phyloP scores from a whole-genome alignment of 116 monocot species.

The Zostera marina region DNA sequence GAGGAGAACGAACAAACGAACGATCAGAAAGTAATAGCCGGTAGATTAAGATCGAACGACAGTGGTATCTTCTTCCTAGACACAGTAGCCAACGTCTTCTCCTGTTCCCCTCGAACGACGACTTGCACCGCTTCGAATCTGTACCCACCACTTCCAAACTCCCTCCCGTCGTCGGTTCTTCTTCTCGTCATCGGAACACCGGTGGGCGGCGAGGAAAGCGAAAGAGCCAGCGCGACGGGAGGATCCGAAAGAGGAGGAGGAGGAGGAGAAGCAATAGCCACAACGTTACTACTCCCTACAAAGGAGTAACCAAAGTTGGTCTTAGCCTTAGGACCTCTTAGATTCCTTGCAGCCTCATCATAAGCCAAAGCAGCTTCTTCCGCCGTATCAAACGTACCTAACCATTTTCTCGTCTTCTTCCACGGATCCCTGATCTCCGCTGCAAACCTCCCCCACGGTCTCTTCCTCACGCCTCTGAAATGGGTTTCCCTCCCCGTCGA shows the following conservation, averaged over 20 bases:
- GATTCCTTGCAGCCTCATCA: constrained; percentile 26
- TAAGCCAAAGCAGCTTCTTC: constrained; percentile 59
- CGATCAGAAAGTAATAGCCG: constrained; percentile 7
- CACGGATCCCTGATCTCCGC: constrained; percentile 33
- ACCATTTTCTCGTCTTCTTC: constrained; percentile 50
- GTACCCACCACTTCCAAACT: background rate
- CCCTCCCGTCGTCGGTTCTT: background rate
- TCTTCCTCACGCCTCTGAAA: constrained; percentile 21
- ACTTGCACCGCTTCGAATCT: constrained; percentile 9
- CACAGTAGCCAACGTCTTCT: background rate
- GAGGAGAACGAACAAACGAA: too few species aligned
- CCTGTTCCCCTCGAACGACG: background rate
- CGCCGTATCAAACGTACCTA: constrained; percentile 82
- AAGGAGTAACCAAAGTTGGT: constrained; percentile 30
- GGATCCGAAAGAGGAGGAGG: background rate
- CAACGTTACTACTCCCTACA: background rate
- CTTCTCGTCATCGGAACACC: constrained; percentile 1
- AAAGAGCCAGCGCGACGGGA: background rate
- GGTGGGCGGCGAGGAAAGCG: background rate
- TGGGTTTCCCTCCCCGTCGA: constrained; percentile 8
- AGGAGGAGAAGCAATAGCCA: background rate
- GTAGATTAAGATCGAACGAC: constrained; percentile 15
- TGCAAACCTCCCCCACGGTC: constrained; percentile 32
- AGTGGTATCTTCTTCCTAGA: constrained; percentile 4
- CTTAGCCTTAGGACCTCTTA: constrained; percentile 42